Conservation (phyloP, 2,329 filamentous ascomycete genomes). For the Trichocomaceae sp. region DNA sequence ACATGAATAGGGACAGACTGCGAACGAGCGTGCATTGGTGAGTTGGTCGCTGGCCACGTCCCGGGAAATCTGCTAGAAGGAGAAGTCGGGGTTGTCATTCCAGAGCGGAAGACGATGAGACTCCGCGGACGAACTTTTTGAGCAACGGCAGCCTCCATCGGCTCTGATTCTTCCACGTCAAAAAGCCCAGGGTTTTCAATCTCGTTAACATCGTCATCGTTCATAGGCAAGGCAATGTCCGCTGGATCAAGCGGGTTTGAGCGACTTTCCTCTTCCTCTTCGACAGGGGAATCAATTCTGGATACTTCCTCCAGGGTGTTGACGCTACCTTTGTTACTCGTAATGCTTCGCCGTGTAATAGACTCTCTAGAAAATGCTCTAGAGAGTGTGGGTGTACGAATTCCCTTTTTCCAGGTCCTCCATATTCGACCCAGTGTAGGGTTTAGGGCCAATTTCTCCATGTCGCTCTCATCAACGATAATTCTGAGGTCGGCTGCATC, state of each 20-base stretch:
- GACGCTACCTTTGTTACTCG: constrained; percentile 35
- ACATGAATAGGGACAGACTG: constrained; percentile 12
- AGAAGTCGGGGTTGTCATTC: constrained; percentile 23
- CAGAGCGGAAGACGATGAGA: constrained; percentile 33
- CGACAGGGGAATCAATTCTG: constrained; percentile 10
- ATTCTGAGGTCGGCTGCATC: constrained; percentile 54
- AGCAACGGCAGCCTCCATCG: constrained; percentile 30
- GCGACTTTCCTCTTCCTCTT: constrained; percentile 13
- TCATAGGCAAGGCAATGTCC: constrained; percentile 26
- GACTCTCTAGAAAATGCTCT: constrained; percentile 39
- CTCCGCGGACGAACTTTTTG: constrained; percentile 39
- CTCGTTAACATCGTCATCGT: constrained; percentile 64
- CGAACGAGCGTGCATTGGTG: constrained; percentile 6
- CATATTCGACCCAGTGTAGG: constrained; percentile 81
- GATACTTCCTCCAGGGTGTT: constrained; percentile 29
- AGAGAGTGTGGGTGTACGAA: constrained; percentile 29
- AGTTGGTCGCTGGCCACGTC: constrained; percentile 10
- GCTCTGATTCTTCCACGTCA: constrained; percentile 52
- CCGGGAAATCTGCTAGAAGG: constrained; percentile 12
- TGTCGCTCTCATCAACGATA: constrained; percentile 81
- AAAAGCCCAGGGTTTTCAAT: constrained; percentile 48
- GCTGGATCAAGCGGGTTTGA: constrained; percentile 26
- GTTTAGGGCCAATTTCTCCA: constrained; percentile 88
- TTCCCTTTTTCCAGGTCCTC: constrained; percentile 88
- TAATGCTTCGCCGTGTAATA: constrained; percentile 25